Base-by-base conservation (phyloP, 306 rosid species). In the Castanospermum australe region DNA sequence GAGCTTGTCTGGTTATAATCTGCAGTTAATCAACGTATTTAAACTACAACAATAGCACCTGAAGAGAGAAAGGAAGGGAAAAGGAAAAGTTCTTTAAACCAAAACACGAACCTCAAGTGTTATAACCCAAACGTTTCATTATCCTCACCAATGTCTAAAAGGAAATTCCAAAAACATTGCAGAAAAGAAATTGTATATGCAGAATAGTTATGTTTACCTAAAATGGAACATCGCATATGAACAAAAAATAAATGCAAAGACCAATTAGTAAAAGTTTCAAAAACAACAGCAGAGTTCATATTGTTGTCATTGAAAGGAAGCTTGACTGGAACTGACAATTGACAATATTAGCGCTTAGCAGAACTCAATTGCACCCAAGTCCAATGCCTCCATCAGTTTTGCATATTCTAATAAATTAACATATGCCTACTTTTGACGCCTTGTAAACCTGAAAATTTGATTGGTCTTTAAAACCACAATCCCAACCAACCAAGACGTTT, bases 391-490 rank as follows among this genome's bases (percentile, higher is more conserved):
- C 45, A 42, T 52, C 82, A 35, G 18, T 42, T 48, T 79, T 44
- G 65, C 71, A 83, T 51, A 73, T 25, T 80, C 59, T 68, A 75
- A 78, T 30, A 73, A 80, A 80, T 74, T 71, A 79, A 77, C 63
- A 84, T 71, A 74, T 68, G 79, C 85, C 89, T 25, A 82, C 45
- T 88, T 88, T 86, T 81, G 84, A 72, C 90, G 57, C 62, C 48
- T 78, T 5, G 44, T 67, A 45, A 65, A 17, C 59, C 69, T 30
- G 5, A 82, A 68, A 80, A 36, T 71, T 71, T 39, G 56, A 76
- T 75, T 64, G 42, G 14, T 67, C 75, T 48, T 47, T 68, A 41
- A 71, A 76, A 66, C 52, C 70, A n/a, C 14, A 48, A 25, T 17
- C 68, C 48, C 66, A 71, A 84, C 84, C 83, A 86, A 75, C 82